These are phyloP conservation scores for Eucommia ulmoides DNA, from an alignment of 257 asterid species.

Conservation along the genomic window DNA sequence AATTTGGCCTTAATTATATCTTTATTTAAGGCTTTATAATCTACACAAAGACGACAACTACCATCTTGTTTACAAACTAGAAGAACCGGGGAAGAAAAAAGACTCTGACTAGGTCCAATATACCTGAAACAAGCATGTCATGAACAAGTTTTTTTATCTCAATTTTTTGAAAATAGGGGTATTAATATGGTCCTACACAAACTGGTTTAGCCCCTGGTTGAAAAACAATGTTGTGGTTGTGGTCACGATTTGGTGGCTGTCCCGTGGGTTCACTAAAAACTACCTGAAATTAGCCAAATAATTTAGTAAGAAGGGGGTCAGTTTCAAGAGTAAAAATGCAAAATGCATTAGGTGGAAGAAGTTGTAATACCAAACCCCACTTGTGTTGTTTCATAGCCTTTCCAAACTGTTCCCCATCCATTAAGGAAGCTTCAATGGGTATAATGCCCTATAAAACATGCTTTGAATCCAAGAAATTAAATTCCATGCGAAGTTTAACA, in stretches of 20 bases:
- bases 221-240: not conserved
- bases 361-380: not conserved
- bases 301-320: not conserved
- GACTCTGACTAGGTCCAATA: not conserved
- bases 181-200: not conserved
- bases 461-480: not conserved
- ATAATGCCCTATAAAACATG: not conserved
- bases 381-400: not conserved
- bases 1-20: not conserved
- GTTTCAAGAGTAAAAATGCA: not conserved
- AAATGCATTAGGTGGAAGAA: not conserved
- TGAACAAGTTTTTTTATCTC: not conserved
- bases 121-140: not conserved
- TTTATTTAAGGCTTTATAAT: not conserved
- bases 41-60: not conserved
- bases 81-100: not conserved
- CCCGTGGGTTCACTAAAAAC: not conserved
- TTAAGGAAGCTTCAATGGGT: not conserved
- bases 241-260: not conserved
- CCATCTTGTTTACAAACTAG: not conserved
- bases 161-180: not conserved
- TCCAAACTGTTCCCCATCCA: not conserved
- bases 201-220: not conserved
- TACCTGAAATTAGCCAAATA: not conserved
- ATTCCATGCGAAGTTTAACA: not conserved